Conservation (phyloP, 2,329 filamentous ascomycete species). For the Verruconis gallopava region DNA sequence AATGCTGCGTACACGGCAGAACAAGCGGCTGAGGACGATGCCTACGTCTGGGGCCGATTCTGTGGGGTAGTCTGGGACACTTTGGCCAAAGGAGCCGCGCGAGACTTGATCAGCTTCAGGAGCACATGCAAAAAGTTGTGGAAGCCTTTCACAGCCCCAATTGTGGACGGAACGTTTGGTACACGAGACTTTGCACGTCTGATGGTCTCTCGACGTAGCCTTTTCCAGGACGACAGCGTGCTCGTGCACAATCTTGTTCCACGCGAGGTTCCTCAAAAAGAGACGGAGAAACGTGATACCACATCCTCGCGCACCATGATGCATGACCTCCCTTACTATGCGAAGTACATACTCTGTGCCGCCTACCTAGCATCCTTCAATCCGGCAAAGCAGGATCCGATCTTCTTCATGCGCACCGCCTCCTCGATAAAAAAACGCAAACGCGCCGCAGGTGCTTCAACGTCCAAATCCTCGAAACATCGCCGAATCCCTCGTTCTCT, state of each 20-base stretch:
- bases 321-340: conserved; percentile 52
- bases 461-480: conserved; percentile 22
- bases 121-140: conserved; percentile 63
- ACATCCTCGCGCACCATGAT: conserved; percentile 11
- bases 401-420: conserved; percentile 62
- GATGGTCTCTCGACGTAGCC: conserved; percentile 53
- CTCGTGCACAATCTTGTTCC: conserved; percentile 44
- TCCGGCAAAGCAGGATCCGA: conserved; percentile 55
- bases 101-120: conserved; percentile 62
- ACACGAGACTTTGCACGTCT: conserved; percentile 76
- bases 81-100: conserved; percentile 64
- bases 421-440: conserved; percentile 35
- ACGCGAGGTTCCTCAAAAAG: conserved; percentile 9
- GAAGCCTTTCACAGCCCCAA: conserved; percentile 70
- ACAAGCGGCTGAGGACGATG: conserved; percentile 42
- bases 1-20: conserved; percentile 35
- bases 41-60: conserved; percentile 69
- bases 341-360: conserved; percentile 60
- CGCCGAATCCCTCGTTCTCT: conserved; percentile 59
- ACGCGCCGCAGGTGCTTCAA: conserved; percentile 27
- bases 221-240: conserved; percentile 61
- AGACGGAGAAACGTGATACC: too few species aligned
- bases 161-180: conserved; percentile 58
- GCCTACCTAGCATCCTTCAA: conserved; percentile 77
- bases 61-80: conserved; percentile 77